phyloP scores from a whole-genome alignment of 805 yeast genomes.

The Candida jianshihensis region DNA sequence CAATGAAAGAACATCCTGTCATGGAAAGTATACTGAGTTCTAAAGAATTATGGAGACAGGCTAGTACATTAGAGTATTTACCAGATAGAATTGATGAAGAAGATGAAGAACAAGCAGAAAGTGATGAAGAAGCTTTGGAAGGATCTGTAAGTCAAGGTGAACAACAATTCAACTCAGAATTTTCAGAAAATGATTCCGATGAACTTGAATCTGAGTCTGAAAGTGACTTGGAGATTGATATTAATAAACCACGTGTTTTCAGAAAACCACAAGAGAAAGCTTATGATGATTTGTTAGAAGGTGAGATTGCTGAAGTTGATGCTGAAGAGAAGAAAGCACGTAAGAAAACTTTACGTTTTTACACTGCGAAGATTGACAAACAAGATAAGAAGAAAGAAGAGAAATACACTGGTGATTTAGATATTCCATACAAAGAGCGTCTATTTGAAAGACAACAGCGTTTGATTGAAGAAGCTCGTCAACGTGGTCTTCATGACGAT shows the following conservation, averaged over 20 bases:
- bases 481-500: slow-evolving; percentile 60
- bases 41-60: slow-evolving; percentile 87
- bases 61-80: slow-evolving; percentile 40
- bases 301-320: slow-evolving; percentile 73
- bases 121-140: slow-evolving; percentile 11
- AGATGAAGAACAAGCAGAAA: slow-evolving; percentile 11
- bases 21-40: slow-evolving; percentile 82
- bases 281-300: slow-evolving; percentile 58
- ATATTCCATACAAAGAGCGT: slow-evolving; percentile 87
- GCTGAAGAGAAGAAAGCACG: slow-evolving; percentile 78
- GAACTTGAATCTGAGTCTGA: too few species aligned
- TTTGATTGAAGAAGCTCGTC: slow-evolving; percentile 78
- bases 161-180: too few species aligned
- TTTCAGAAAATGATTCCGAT: too few species aligned
- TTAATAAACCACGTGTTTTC: slow-evolving; percentile 45
- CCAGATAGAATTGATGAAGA: slow-evolving; percentile 10
- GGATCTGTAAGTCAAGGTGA: slow-evolving; percentile 5
- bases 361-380: slow-evolving; percentile 94
- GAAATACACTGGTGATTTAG: slow-evolving; percentile 72
- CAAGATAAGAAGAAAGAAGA: slow-evolving; percentile 57
- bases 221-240: slow-evolving; percentile 39
- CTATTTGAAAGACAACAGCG: slow-evolving; percentile 86
- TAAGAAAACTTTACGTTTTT: slow-evolving; percentile 81
- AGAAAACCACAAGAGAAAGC: slow-evolving; percentile 26
- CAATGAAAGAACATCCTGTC: slow-evolving; percentile 81